phyloP scores from a whole-genome alignment of 768 basidiomycete genomes.

The Lactarius psammicola region DNA sequence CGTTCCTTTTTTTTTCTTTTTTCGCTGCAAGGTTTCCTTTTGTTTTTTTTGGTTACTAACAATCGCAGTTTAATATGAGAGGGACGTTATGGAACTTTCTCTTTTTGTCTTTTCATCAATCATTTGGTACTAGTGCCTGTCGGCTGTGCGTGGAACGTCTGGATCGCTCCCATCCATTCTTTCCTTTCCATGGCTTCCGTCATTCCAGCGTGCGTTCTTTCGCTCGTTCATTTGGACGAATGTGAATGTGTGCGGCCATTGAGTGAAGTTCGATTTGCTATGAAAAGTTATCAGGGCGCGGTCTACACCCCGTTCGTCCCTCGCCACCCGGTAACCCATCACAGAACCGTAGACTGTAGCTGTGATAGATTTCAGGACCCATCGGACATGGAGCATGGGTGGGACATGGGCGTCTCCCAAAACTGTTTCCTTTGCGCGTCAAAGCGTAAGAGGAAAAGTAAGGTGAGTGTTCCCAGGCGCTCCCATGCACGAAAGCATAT shows the following conservation, averaged over 20 bases:
- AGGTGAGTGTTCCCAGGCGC: conserved; percentile 5
- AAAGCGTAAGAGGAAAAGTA: conserved; percentile 16
- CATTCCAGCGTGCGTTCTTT: neutral
- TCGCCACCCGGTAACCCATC: conserved; percentile 6
- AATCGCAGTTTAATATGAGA: conserved; percentile 1
- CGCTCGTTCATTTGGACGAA: neutral
- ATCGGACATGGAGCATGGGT: neutral
- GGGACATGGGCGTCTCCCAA: neutral
- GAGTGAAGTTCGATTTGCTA: neutral
- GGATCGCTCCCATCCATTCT: neutral
- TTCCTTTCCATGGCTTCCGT: neutral
- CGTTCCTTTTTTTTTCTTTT: conserved; percentile 11
- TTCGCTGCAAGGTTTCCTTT: too few species aligned
- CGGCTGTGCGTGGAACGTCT: neutral
- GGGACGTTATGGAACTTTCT: conserved; percentile 12
- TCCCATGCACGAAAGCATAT: neutral
- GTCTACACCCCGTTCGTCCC: neutral
- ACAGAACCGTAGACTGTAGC: neutral
- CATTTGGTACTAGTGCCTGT: neutral
- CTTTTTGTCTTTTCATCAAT: neutral
- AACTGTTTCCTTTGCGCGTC: conserved; percentile 1
- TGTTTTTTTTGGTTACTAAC: neutral
- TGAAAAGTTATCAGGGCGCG: neutral
- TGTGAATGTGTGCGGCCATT: neutral
- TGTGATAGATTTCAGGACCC: too few species aligned